These are phyloP conservation scores for Hyaloraphidium curvatum DNA, from an alignment of 192 early-diverging fungal genomes.

Conservation along the genomic window DNA sequence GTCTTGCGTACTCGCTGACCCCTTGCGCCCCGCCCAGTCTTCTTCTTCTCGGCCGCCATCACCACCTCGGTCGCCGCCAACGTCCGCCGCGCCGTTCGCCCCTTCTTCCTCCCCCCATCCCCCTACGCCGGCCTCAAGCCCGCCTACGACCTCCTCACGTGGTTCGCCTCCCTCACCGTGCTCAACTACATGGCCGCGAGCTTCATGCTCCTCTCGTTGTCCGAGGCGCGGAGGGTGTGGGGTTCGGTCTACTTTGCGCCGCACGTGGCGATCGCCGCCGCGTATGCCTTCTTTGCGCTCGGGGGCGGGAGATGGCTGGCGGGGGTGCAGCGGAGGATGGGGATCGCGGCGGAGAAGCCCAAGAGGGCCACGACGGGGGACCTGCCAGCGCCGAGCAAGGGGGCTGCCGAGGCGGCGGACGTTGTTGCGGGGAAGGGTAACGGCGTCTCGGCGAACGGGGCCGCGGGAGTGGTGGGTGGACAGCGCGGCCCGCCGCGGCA, in stretches of 20 bases:
- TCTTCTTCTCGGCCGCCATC: background rate
- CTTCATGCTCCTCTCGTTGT: conserved; percentile 43
- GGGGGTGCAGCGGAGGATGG: background rate
- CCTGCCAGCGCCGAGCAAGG: too few species aligned
- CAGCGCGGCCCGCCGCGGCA: too few species aligned
- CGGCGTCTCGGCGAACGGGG: too few species aligned
- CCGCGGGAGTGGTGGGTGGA: too few species aligned
- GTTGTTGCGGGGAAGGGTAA: too few species aligned
- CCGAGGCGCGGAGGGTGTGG: conserved; percentile 37
- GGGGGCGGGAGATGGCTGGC: background rate
- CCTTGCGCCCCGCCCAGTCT: background rate
- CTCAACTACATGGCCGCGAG: conserved; percentile 50
- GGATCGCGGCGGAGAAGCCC: background rate
- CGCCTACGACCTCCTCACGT: conserved; percentile 54
- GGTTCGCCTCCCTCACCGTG: conserved; percentile 34
- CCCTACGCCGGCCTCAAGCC: conserved; percentile 2
- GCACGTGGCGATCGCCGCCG: conserved; percentile 25
- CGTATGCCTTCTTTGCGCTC: background rate
- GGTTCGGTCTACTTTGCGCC: conserved; percentile 33
- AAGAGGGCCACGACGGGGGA: background rate
- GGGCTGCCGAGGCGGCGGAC: too few species aligned
- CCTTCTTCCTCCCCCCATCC: conserved; percentile 26
- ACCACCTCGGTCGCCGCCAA: background rate
- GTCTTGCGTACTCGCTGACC: background rate
- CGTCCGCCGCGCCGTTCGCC: conserved; percentile 39